Percentiles rank a stretch among this genome's conserved stretches.
phyloP scores from a whole-genome alignment of 202 grass and related monocot genomes.

The Elaeis oleifera region DNA sequence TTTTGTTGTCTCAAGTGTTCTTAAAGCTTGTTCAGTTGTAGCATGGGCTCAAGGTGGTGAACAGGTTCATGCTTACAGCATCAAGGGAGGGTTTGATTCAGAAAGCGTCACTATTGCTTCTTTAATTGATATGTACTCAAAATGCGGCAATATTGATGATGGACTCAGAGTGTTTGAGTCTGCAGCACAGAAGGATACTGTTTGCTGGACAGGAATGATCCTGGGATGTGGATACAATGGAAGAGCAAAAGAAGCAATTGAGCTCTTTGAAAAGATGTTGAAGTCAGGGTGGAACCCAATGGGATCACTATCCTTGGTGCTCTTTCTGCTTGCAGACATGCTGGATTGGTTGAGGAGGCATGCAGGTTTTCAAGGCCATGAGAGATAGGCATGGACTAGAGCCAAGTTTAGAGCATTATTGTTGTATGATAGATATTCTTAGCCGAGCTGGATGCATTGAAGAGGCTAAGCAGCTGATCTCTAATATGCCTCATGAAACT shows the following conservation, averaged over 20 bases:
- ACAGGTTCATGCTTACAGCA: slow-evolving; percentile 22
- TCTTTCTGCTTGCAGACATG: slow-evolving; percentile 33
- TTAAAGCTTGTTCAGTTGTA: slow-evolving; percentile 29
- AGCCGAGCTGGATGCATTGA: slow-evolving; percentile 17
- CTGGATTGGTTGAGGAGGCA: slow-evolving; percentile 22
- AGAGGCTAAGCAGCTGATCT: slow-evolving; percentile 27
- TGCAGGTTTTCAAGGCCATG: slow-evolving; percentile 21
- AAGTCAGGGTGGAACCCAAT: slow-evolving; percentile 22
- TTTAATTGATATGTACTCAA: slow-evolving; percentile 31
- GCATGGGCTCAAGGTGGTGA: slow-evolving; percentile 16
- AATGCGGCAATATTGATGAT: slow-evolving; percentile 28
- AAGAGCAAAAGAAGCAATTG: slow-evolving; percentile 19
- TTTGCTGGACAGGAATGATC: slow-evolving; percentile 28
- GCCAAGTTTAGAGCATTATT: slow-evolving; percentile 25
- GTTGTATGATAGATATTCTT: slow-evolving; percentile 32
- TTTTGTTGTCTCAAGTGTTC: slow-evolving; percentile 22
- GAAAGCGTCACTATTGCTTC: slow-evolving; percentile 18
- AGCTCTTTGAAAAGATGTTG: slow-evolving; percentile 26
- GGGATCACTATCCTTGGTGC: slow-evolving; percentile 24
- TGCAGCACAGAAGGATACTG: slow-evolving; percentile 11
- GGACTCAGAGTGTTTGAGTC: slow-evolving; percentile 22
- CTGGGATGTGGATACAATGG: slow-evolving; percentile 26
- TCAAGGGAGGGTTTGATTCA: slow-evolving; percentile 20
- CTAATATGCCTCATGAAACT: slow-evolving; percentile 17
- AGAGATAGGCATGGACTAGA: slow-evolving; percentile 10